Base-by-base conservation (phyloP, 345 rosid genomes). In the Lepidium didymum region DNA sequence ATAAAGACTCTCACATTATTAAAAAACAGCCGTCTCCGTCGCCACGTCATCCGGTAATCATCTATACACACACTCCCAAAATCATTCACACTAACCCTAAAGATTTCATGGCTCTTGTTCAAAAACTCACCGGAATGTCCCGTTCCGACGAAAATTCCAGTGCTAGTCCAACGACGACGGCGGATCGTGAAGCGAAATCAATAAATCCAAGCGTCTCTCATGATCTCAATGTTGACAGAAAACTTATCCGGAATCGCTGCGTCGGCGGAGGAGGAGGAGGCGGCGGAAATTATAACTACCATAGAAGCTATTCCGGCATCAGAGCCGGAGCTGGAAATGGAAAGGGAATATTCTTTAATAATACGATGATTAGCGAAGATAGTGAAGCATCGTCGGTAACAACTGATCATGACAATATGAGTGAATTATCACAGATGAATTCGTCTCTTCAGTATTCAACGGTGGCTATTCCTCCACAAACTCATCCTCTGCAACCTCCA, bases 91-190 rank as follows among this genome's bases (percentile, higher is more conserved):
- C 97, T 0, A 82, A 89, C 40, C 96, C 97, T 2, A 78, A 69
- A 42, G 96, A 92, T 75, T 92, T 92, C 73, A 90, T 90, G 98
- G 88, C 89, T 21, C 73, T 94, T 56, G 97, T 91, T 56, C 99
- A 91, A 27, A 93, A 88, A 62, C 89, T 93, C 45, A 93, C 98
- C 1, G 98, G 98, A 0, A 69, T 85, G 25, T 85, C 92, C 1
- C 87, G 81, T 3, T 66, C 84, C 12, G 81, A 72, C 18, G 83
- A 82, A 6, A 82, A 79, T 12, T 50, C 70, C 59, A 62, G 47
- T 16, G 72, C 7, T 29, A 29, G 6, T 29, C 4, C 6, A 54
- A 23, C 7, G 5, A 1, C 50, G 1, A 15, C 4, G 12, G 44
- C 56, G 2, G 57, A 63, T 16, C 10, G 49, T 34, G 27, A 58